Conservation (phyloP, 306 rosid genomes). For the Citrullus amarus region DNA sequence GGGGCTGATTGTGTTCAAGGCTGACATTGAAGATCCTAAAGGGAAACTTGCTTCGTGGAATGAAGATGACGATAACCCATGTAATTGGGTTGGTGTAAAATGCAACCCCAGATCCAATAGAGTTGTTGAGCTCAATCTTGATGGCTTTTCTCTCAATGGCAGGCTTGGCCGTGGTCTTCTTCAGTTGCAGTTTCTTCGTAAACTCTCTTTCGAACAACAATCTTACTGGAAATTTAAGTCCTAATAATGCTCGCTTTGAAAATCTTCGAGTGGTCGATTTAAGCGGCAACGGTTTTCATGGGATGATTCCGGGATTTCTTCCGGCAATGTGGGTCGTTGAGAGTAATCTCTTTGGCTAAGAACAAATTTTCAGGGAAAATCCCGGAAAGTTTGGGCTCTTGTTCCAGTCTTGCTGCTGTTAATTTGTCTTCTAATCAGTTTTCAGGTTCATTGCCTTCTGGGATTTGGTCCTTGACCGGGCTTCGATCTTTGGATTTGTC, state of each 20-base stretch:
- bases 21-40: constrained; percentile 76
- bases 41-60: constrained; percentile 64
- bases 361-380: constrained; percentile 63
- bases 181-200: constrained; percentile 56
- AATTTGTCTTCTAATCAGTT: constrained; percentile 62
- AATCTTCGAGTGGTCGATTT: constrained; percentile 68
- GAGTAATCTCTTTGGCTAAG: constrained; percentile 48
- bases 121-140: constrained; percentile 69
- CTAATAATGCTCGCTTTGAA: constrained; percentile 50
- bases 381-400: constrained; percentile 56
- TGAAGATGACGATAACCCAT: constrained; percentile 77
- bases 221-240: constrained; percentile 57
- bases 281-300: constrained; percentile 61
- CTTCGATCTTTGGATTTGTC: constrained; percentile 74
- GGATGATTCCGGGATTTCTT: constrained; percentile 68
- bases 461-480: constrained; percentile 67
- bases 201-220: constrained; percentile 58
- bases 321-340: constrained; percentile 86
- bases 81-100: constrained; percentile 71
- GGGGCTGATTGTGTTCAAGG: constrained; percentile 90
- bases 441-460: constrained; percentile 54
- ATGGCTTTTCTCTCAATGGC: constrained; percentile 72
- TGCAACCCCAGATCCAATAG: constrained; percentile 92
- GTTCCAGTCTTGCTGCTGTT: constrained; percentile 51
- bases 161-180: constrained; percentile 68